Percentiles rank a stretch among this genome's conserved stretches.
Evolutionary conservation across 2,329 filamentous ascomycete genomes (phyloP).

Genomic region (Talaromyces atroroseus): DNA sequence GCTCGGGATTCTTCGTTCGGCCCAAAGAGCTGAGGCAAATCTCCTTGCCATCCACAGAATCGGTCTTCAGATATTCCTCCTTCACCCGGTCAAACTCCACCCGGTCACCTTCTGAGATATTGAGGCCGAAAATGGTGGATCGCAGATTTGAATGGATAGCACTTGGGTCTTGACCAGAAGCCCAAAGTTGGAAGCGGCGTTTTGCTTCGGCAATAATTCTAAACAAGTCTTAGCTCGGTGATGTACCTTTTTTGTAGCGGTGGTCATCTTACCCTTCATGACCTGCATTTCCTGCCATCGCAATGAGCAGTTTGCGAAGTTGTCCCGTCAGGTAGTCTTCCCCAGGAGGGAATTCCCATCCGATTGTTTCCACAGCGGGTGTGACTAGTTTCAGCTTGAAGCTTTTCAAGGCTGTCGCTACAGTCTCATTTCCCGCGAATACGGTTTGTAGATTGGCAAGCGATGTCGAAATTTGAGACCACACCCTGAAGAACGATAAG

Average conservation of each 20-base stretch:
- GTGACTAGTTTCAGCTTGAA: constrained; percentile 74
- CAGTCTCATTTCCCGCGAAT: constrained; percentile 69
- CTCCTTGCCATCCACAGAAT: constrained; percentile 86
- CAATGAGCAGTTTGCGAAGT: constrained; percentile 74
- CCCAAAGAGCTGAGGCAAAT: constrained; percentile 74
- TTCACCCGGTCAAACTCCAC: constrained; percentile 70
- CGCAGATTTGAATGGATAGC: constrained; percentile 79
- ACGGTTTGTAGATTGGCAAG: constrained; percentile 74
- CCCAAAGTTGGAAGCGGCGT: constrained; percentile 75
- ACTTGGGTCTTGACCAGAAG: constrained; percentile 56
- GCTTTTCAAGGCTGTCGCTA: constrained; percentile 67
- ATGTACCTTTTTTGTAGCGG: not conserved
- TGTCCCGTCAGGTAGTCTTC: constrained; percentile 81
- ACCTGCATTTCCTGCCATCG: constrained; percentile 67
- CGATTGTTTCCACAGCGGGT: constrained; percentile 69
- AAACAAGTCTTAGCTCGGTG: constrained; percentile 12
- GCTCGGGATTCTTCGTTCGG: constrained; percentile 60
- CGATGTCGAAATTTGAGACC: constrained; percentile 76
- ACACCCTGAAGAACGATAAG: constrained; percentile 52
- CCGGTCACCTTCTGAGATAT: constrained; percentile 65
- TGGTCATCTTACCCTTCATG: constrained; percentile 62
- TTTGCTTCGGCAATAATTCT: constrained; percentile 68
- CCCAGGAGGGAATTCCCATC: constrained; percentile 72
- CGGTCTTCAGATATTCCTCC: constrained; percentile 76
- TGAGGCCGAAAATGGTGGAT: constrained; percentile 71